These are phyloP conservation scores for Trichoderma gracile DNA, from an alignment of 2,329 filamentous ascomycete species.

Conservation along the genomic window DNA sequence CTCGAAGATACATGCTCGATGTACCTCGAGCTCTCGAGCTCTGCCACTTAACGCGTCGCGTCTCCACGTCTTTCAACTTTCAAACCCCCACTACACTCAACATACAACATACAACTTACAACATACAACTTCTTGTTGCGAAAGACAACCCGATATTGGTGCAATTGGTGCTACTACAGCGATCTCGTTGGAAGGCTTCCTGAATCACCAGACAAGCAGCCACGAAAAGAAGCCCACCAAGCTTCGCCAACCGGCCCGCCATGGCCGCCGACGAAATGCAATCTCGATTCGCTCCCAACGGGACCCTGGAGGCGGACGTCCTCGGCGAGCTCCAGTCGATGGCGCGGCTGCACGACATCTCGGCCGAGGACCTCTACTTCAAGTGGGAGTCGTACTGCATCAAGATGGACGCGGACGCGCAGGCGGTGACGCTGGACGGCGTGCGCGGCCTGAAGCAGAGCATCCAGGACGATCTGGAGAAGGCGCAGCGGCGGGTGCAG, in stretches of 20 bases:
- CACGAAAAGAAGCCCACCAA: too few species aligned
- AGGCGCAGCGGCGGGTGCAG: conserved; percentile 66
- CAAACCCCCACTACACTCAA: background rate
- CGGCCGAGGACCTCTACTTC: conserved; percentile 86
- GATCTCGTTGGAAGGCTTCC: too few species aligned
- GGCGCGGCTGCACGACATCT: conserved; percentile 77
- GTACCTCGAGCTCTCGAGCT: conserved; percentile 4
- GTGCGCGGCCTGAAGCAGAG: conserved; percentile 81
- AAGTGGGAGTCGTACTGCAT: conserved; percentile 99
- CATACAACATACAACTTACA: background rate
- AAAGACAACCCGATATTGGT: background rate
- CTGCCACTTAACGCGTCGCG: conserved; percentile 26
- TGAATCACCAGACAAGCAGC: background rate
- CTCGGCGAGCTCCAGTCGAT: conserved; percentile 81
- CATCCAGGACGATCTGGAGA: conserved; percentile 80
- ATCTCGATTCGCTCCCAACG: conserved; percentile 41
- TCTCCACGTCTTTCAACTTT: conserved; percentile 7
- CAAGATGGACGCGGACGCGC: conserved; percentile 83
- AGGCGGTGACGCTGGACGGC: conserved; percentile 65
- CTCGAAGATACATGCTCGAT: background rate
- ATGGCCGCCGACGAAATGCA: conserved; percentile 43
- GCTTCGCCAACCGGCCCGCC: conserved; percentile 25
- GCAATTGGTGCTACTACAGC: background rate
- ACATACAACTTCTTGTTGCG: background rate
- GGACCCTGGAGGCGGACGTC: conserved; percentile 71